Evolutionary conservation across 2,329 filamentous ascomycete genomes (phyloP).

Genomic region (Penicillium sp.): DNA sequence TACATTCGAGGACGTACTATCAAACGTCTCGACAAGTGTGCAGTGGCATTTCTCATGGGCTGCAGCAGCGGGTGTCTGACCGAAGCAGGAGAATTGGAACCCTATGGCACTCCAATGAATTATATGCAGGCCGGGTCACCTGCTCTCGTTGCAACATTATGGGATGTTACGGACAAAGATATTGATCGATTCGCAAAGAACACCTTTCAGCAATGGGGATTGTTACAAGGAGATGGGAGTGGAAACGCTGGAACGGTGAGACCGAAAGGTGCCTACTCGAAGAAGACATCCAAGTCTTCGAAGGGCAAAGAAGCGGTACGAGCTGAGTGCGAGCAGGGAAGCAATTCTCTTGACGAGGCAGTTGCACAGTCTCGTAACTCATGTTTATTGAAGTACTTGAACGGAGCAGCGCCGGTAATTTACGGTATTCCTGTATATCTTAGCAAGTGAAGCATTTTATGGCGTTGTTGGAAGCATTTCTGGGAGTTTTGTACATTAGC

Average conservation of each 20-base stretch:
- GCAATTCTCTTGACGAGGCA: constrained; percentile 69
- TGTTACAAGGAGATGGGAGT: constrained; percentile 49
- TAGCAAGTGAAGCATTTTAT: constrained; percentile 20
- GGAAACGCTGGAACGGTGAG: constrained; percentile 25
- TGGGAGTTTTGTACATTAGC: background rate
- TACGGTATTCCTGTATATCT: constrained; percentile 94
- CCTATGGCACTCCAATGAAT: constrained; percentile 83
- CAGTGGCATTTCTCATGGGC: constrained; percentile 85
- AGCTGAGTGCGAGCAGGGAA: constrained; percentile 20
- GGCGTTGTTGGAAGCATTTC: background rate
- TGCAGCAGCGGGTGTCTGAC: constrained; percentile 81
- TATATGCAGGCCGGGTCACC: constrained; percentile 86
- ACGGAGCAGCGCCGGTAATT: constrained; percentile 87
- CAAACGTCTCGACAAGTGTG: constrained; percentile 71
- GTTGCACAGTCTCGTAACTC: constrained; percentile 68
- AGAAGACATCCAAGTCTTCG: background rate
- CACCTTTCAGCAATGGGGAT: constrained; percentile 80
- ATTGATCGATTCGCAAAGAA: constrained; percentile 86
- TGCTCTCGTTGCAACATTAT: constrained; percentile 85
- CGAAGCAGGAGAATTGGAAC: constrained; percentile 82
- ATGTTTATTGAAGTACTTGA: constrained; percentile 88
- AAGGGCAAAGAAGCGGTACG: background rate
- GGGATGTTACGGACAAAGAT: constrained; percentile 97
- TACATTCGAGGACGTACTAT: constrained; percentile 86
- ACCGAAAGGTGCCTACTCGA: constrained; percentile 23